Evolutionary conservation across 1,284 basidiomycete genomes (phyloP).

Genomic region (Ceratobasidium sp.): DNA sequence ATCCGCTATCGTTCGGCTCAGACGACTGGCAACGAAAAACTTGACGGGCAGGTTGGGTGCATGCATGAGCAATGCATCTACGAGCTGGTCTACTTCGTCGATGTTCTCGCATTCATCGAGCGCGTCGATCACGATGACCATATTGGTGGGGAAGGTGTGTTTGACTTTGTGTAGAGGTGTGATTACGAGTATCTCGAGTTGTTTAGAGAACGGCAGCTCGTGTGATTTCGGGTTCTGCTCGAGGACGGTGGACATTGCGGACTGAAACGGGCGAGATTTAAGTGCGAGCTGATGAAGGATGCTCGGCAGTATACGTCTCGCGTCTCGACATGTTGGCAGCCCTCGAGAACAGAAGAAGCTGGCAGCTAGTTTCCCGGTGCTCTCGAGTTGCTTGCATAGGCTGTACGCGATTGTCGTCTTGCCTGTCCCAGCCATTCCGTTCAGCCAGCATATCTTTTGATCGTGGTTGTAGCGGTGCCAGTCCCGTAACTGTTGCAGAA

Average conservation of each 20-base stretch:
- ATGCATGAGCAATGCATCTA: background rate
- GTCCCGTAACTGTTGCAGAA: background rate
- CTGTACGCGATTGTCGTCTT: slow-evolving; percentile 29
- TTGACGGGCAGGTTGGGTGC: background rate
- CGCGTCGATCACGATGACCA: slow-evolving; percentile 21
- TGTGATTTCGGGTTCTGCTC: background rate
- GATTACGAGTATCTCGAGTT: background rate
- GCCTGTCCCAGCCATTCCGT: background rate
- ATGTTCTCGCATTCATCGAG: slow-evolving; percentile 1
- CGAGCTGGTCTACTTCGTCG: background rate
- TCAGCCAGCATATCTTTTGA: slow-evolving; percentile 5
- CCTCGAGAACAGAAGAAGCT: slow-evolving; percentile 7
- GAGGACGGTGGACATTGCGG: background rate
- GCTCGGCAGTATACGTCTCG: background rate
- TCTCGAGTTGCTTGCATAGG: background rate
- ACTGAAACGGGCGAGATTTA: background rate
- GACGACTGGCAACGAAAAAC: slow-evolving; percentile 22
- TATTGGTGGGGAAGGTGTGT: background rate
- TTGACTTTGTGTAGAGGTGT: background rate
- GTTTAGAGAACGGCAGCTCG: background rate
- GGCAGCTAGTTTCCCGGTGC: background rate
- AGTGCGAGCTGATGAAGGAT: background rate
- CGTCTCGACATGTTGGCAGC: background rate
- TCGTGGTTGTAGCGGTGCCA: background rate
- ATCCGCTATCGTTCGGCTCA: background rate